Evolutionary conservation across 78 protist species (phyloP), one percentile per base, ranked within the genome.

Genomic region (Speleostelium caveatum): DNA sequence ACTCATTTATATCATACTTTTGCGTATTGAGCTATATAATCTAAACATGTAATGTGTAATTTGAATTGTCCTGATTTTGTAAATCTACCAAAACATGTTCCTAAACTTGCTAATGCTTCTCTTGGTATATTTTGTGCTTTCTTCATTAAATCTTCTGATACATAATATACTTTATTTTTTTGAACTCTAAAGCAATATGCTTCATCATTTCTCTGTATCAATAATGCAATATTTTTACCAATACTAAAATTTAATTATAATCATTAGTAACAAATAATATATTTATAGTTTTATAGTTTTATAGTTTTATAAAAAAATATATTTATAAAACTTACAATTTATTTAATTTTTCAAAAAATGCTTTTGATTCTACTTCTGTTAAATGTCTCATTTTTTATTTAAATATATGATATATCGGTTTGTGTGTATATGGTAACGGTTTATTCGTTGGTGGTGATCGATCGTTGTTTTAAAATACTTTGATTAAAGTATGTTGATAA

Each of bases 41-140:
- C 99, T 21, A 98, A 98, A 41, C 97, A 93, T 0, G 99, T 99
- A 30, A 99, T 69, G 59, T 96, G 98, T 86, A 99, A 94, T 35
- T 93, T 94, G 91, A 99, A 98, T 86, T 98, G 94, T 49, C 96
- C 92, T 10, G 93, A 71, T 72, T 97, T 93, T 5, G 99, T 98
- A 79, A 99, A 97, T 68, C 97, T 98, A 28, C 99, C 99, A 36
- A 99, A 95, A 88, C 99, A 96, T 12, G 87, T 73, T 14, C 99
- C 99, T 36, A 98, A 87, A 41, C 93, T 19, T 2, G 93, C 39
- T 17, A 99, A 77, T 73, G 94, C 62, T 1, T 97, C 93, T n/a
- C 97, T 69, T 26, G 95, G 93, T 1, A 96, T 56, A 53, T 75
- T 74, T 39, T 62, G 79, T 73, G 96, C 86, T 39, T 59, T 63